Evolutionary conservation across 306 rosid species (phyloP), one percentile per base, ranked within the genome.

Genomic region (Corylus heterophylla): DNA sequence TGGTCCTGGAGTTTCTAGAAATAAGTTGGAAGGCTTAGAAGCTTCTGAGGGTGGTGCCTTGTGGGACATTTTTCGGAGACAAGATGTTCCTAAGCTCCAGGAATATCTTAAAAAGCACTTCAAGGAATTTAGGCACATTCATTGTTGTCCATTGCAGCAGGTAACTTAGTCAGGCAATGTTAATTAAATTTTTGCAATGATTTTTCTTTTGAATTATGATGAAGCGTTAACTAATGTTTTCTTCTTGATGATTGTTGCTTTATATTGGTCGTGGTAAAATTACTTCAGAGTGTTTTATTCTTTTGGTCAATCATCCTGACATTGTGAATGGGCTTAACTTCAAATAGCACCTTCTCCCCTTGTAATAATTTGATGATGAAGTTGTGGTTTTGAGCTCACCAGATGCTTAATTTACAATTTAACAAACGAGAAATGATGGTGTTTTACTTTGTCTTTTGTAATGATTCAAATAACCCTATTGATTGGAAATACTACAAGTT

Each of bases 11-110:
- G 66, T 45, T 66, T 71, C 37, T 74, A 76, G 3, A 67, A 77
- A 71, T 66, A 68, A 25, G 16, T 51, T 73, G 63, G 76, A 55
- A 80, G 58, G 12, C 37, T 71, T 48, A 31, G 91, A 80, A 78
- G 79, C 61, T 25, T 70, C 83, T 14, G 97, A 86, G 44, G 89
- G 89, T n/a, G 97, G 97, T 72, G 97, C 97, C 64, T 74, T 94
- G 4, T 92, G 98, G 97, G 98, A 92, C 88, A 91, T 94, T 76
- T 94, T 94, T 71, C 85, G 97, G 55, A 88, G 97, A 81, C 83
- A 94, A 76, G 98, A 94, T 86, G 88, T 81, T n/a, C 95, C 93
- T 4, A 88, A 89, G 84, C 90, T 94, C 80, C 80, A 92, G 78
- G 87, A 89, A 76, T 94, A 94, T 74, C 88, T 90, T 64, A 87